Conservation (phyloP, 169 alveolate genomes). For the Eimeria maxima region DNA sequence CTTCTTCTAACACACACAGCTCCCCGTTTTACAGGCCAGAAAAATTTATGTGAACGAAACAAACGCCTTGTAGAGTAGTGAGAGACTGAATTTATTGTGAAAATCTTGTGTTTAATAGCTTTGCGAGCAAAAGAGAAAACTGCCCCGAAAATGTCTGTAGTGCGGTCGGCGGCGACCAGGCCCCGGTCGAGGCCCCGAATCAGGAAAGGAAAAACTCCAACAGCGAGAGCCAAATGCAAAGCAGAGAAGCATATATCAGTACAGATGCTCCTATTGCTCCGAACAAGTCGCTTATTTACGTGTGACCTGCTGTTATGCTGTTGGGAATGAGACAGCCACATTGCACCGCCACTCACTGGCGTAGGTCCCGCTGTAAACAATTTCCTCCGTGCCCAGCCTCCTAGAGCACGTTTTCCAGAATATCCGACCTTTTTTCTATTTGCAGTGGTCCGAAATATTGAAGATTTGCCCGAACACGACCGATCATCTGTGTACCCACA, state of each 20-base stretch:
- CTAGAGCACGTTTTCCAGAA: not conserved
- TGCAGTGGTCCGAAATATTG: not conserved
- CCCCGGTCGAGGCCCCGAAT: not conserved
- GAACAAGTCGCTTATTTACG: not conserved
- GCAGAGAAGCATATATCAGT: not conserved
- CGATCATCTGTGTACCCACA: not conserved
- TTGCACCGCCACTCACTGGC: not conserved
- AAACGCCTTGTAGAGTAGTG: not conserved
- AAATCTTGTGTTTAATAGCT: not conserved
- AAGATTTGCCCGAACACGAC: not conserved
- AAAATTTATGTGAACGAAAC: not conserved
- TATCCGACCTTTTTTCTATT: not conserved
- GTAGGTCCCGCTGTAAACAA: not conserved
- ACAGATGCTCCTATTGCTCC: no score
- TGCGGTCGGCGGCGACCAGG: constrained; percentile 13
- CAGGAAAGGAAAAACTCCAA: not conserved
- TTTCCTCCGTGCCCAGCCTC: not conserved
- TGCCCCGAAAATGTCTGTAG: not conserved
- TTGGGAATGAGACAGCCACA: not conserved
- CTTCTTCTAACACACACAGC: not conserved
- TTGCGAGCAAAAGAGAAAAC: not conserved
- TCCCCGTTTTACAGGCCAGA: not conserved
- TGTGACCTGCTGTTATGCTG: not conserved
- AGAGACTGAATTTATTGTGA: not conserved
- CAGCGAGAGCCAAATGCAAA: not conserved